phyloP scores from a whole-genome alignment of 345 rosid species.

The Moricandia arvensis region DNA sequence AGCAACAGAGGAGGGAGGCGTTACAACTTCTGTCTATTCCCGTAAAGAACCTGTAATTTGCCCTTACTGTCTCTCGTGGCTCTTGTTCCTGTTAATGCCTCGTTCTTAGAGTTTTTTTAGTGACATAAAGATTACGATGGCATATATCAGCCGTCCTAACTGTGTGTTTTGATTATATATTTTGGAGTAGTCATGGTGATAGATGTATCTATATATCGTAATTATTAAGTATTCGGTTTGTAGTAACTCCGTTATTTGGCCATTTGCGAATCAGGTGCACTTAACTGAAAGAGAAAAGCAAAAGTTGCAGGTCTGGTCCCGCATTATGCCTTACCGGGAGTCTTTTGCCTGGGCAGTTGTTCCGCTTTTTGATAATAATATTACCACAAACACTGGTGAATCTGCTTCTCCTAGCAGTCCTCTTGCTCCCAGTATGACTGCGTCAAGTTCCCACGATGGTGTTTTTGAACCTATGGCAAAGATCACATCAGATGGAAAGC shows the following conservation, averaged over 20 bases:
- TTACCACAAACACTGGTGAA: slow-evolving; percentile 70
- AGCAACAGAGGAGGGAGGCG: slow-evolving; percentile 91
- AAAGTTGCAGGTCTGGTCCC: slow-evolving; percentile 97
- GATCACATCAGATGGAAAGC: slow-evolving; percentile 83
- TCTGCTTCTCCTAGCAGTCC: slow-evolving; percentile 98
- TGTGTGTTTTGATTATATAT: slow-evolving; percentile 13
- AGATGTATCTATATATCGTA: slow-evolving; percentile 4
- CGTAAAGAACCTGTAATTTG: slow-evolving; percentile 95
- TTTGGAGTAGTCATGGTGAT: slow-evolving; percentile 6
- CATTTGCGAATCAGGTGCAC: slow-evolving; percentile 58
- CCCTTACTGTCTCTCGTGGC: slow-evolving; percentile 2
- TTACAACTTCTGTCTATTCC: slow-evolving; percentile 90
- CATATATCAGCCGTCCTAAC: slow-evolving; percentile 6
- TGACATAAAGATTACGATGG: slow-evolving; percentile 2
- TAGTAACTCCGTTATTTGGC: slow-evolving; percentile 24
- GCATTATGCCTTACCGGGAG: slow-evolving; percentile 95
- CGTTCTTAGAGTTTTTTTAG: slow-evolving; percentile 13
- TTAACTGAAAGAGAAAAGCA: slow-evolving; percentile 94
- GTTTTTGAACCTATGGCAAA: slow-evolving; percentile 75
- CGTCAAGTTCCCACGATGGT: slow-evolving; percentile 82
- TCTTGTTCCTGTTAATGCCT: slow-evolving; percentile 16
- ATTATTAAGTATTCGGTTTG: not conserved
- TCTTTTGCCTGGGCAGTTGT: slow-evolving; percentile 98
- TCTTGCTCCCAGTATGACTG: slow-evolving; percentile 83
- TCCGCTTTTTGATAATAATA: slow-evolving; percentile 90